These are phyloP conservation scores for Limonium bicolor DNA, from an alignment of 148 eudicot genomes.

Conservation along the genomic window DNA sequence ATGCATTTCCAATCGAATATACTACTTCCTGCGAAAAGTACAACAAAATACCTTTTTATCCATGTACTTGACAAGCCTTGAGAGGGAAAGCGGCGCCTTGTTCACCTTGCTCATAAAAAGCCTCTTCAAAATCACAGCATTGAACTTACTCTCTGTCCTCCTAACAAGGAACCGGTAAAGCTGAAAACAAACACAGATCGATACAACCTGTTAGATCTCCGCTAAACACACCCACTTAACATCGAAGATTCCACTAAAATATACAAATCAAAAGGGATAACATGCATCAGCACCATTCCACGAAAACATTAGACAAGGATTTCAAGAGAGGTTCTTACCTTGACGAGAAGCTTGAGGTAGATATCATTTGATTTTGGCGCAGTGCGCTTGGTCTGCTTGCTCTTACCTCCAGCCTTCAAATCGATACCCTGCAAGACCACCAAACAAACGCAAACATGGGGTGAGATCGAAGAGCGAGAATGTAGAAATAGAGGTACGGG, in stretches of 20 bases:
- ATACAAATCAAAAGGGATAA: not conserved
- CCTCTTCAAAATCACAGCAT: conserved; percentile 73
- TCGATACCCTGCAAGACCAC: conserved; percentile 18
- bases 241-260: not conserved
- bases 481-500: no score
- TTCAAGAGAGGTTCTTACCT: conserved; percentile 1
- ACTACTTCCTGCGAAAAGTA: not conserved
- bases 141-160: conserved; percentile 85
- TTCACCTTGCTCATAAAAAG: conserved; percentile 86
- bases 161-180: conserved; percentile 73
- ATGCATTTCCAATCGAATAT: not conserved
- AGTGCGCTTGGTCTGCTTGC: conserved; percentile 17
- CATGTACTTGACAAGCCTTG: conserved; percentile 51
- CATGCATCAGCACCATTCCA: no score
- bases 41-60: conserved; percentile 41
- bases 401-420: conserved; percentile 20
- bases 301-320: not conserved
- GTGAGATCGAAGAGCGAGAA: no score
- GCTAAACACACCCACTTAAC: not conserved
- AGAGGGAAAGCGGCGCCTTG: conserved; percentile 74
- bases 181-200: conserved; percentile 17
- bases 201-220: not conserved
- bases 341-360: conserved; percentile 20
- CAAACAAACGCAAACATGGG: no score
- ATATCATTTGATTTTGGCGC: conserved; percentile 22